Conservation (phyloP, 2,329 filamentous ascomycete species). For the Amauroascus niger region DNA sequence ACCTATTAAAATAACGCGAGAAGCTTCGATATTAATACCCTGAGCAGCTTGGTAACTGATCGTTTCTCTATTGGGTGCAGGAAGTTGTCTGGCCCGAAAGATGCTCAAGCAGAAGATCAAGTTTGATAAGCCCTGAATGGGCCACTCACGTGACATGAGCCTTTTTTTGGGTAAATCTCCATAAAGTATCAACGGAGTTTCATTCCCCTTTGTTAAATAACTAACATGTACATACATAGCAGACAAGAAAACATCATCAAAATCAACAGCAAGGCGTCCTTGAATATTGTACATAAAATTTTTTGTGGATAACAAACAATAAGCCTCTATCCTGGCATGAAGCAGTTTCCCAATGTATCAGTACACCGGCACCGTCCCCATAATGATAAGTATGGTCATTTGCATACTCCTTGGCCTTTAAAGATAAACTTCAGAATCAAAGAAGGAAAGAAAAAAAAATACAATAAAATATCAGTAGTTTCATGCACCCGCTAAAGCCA, state of each 20-base stretch:
- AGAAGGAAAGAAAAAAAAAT: background rate
- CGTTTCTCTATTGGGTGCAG: background rate
- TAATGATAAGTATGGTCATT: background rate
- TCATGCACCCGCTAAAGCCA: constrained; percentile 8
- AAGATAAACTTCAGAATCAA: background rate
- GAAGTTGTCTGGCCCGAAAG: background rate
- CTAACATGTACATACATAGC: too few relatives aligned
- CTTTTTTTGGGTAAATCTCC: too few relatives aligned
- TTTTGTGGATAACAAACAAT: background rate
- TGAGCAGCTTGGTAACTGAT: background rate
- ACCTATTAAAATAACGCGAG: background rate
- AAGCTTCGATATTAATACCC: too few relatives aligned
- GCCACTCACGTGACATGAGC: background rate
- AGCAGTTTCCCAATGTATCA: constrained; percentile 3
- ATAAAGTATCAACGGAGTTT: too few relatives aligned
- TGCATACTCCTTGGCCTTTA: too few relatives aligned
- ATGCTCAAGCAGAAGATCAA: background rate
- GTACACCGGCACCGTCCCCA: background rate
- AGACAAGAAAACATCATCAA: background rate
- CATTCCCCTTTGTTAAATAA: too few relatives aligned
- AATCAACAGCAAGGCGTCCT: background rate
- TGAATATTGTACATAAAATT: background rate
- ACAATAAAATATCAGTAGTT: background rate
- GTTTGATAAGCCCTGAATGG: background rate
- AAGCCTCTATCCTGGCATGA: constrained; percentile 6